Evolutionary conservation across 164 flowering plant species (phyloP), one percentile per base, ranked within the genome.

Genomic region (Aristolochia californica): DNA sequence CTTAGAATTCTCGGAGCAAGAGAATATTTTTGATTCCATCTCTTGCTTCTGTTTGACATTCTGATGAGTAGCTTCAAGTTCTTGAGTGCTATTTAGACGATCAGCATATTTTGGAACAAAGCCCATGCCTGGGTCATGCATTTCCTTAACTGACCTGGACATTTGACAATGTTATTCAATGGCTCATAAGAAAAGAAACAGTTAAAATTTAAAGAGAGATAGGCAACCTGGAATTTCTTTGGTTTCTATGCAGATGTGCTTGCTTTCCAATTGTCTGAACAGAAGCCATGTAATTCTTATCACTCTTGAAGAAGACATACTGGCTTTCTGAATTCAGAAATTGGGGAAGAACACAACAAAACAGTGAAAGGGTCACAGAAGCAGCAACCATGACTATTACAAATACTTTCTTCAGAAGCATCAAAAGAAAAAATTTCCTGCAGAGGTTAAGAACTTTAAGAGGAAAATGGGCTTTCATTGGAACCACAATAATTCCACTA

Each of bases 391-490:
- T n/a, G 20, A 76, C 38, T 15, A 72, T 73, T 12, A 67, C 16
- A 22, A 57, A 61, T 25, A 61, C 63, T 62, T 78, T 79, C 81
- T 73, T 75, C 53, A 82, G 61, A 17, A 75, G 63, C 52, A 66
- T 63, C 95, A 85, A 80, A 51, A 79, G 73, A 18, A 77, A 23
- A 34, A 87, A 76, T 59, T 71, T 78, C 65, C 68, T 77, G 60
- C 88, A 91, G 34, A 74, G 50, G 61, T 66, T 70, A 21, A 78
- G 67, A 82, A 80, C 65, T 63, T 66, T 43, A 23, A 66, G n/a
- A 40, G 94, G 84, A 48, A 84, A 58, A 62, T 51, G 81, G 59
- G 84, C 95, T 70, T 77, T 80, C 88, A 87, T 81, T 43, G 93
- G 97, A 62, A 85, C 64, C 57, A 82, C 80, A 58, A 87, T 57